A percentile compares a stretch with the other conserved stretches of the same genome.
Evolutionary conservation across 352 stramenopile genomes (phyloP).

Genomic region (Phytophthora multivora): DNA sequence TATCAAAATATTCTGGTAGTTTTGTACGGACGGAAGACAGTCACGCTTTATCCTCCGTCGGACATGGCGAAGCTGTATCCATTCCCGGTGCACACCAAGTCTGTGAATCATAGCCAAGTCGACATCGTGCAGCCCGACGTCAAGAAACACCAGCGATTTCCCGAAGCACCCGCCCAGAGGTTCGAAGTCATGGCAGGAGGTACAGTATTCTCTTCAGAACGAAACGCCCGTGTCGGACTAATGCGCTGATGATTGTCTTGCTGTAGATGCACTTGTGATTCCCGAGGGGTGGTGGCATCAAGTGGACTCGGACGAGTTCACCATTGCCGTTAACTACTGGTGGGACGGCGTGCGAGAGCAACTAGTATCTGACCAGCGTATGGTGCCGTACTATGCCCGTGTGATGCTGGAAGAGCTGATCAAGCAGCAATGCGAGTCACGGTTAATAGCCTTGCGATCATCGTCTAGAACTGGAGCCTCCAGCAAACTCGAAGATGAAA

Average conservation of each 20-base stretch:
- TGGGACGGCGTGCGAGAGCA: constrained; percentile 68
- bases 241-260: not conserved
- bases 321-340: constrained; percentile 86
- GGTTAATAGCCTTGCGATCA: constrained; percentile 27
- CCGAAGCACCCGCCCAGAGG: constrained; percentile 23
- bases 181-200: constrained; percentile 57
- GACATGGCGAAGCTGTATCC: constrained; percentile 59
- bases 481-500: constrained; percentile 10
- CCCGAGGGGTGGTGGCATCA: constrained; percentile 90
- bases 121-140: constrained; percentile 50
- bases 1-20: constrained; percentile 83
- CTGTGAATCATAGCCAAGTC: constrained; percentile 78
- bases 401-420: constrained; percentile 70
- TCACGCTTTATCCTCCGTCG: constrained; percentile 74
- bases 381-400: constrained; percentile 69
- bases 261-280: constrained; percentile 75
- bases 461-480: not conserved
- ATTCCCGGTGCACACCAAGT: constrained; percentile 71
- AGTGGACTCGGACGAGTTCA: constrained; percentile 75
- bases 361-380: constrained; percentile 44
- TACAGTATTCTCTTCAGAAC: constrained; percentile 18
- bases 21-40: constrained; percentile 67
- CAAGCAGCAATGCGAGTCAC: constrained; percentile 39
- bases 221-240: not conserved
- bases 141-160: constrained; percentile 37